A percentile compares a stretch with the other conserved stretches of the same genome.
Conservation (phyloP, 2,329 filamentous ascomycete species). For the Neofusicoccum cordaticola region DNA sequence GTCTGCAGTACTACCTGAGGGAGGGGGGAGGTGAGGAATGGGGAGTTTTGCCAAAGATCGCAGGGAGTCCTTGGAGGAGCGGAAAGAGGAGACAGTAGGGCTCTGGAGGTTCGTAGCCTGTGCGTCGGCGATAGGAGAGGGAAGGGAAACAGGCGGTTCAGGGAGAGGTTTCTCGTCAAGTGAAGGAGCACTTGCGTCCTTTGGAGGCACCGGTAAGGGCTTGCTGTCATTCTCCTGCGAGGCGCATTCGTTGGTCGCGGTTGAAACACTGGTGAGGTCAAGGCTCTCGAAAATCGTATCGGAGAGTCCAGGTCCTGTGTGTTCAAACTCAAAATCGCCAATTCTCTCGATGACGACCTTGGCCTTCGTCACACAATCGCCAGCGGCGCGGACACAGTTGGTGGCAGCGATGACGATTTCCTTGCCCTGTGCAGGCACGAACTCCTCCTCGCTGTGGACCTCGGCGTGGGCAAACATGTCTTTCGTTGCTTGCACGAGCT, state of each 20-base stretch:
- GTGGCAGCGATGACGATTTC: conserved; percentile 76
- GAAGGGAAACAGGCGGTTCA: conserved; percentile 54
- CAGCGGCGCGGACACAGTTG: conserved; percentile 82
- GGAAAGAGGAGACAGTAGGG: conserved; percentile 40
- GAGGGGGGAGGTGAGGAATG: conserved; percentile 27
- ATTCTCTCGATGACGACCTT: conserved; percentile 82
- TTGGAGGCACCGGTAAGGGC: conserved; percentile 33
- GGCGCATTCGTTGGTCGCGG: conserved; percentile 1
- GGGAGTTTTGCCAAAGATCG: conserved; percentile 32
- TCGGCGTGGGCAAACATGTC: conserved; percentile 71
- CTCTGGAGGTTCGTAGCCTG: conserved; percentile 27
- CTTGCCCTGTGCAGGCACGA: conserved; percentile 76
- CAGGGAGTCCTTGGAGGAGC: conserved; percentile 49
- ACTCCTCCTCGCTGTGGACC: conserved; percentile 69
- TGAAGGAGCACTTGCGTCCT: conserved; percentile 38
- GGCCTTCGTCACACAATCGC: conserved; percentile 85
- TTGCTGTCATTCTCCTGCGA: conserved; percentile 31
- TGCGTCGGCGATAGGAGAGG: conserved; percentile 27
- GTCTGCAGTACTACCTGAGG: conserved; percentile 20
- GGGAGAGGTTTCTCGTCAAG: conserved; percentile 67
- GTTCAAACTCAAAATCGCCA: conserved; percentile 81
- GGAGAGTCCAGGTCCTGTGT: conserved; percentile 45
- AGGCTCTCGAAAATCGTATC: conserved; percentile 35
- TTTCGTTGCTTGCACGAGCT: conserved; percentile 76
- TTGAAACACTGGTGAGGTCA: conserved; percentile 10